Conservation (phyloP, 495 filamentous ascomycete genomes). For the Aspergillus asperescens region DNA sequence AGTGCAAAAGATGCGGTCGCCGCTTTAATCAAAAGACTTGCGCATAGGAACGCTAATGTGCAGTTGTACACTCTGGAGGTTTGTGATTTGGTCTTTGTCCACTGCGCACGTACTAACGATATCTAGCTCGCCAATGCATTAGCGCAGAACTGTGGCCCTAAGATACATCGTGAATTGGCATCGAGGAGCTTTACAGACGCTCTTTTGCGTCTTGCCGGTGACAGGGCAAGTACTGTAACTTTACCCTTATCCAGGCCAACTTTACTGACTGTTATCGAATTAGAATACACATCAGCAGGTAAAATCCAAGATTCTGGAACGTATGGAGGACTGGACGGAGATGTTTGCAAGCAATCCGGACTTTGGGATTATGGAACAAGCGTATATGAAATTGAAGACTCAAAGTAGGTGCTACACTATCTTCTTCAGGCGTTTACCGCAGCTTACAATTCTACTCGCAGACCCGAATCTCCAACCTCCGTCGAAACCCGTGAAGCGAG, state of each 20-base stretch:
- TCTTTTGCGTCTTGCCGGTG: slow-evolving; percentile 79
- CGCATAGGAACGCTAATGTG: slow-evolving; percentile 98
- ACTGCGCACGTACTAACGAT: background rate
- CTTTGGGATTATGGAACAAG: slow-evolving; percentile 95
- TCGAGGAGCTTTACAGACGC: slow-evolving; percentile 96
- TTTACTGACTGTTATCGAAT: background rate
- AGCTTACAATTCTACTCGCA: slow-evolving; percentile 20
- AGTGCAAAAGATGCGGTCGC: slow-evolving; percentile 88
- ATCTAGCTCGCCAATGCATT: slow-evolving; percentile 77
- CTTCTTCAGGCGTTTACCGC: background rate
- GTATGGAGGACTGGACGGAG: slow-evolving; percentile 92
- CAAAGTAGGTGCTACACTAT: slow-evolving; percentile 49
- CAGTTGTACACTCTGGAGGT: slow-evolving; percentile 97
- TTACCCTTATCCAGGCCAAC: background rate
- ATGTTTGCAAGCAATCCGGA: slow-evolving; percentile 90
- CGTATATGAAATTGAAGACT: slow-evolving; percentile 80
- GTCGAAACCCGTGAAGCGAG: slow-evolving; percentile 83
- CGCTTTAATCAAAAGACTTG: slow-evolving; percentile 90
- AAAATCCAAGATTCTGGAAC: slow-evolving; percentile 93
- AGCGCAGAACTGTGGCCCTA: slow-evolving; percentile 87
- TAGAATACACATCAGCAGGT: slow-evolving; percentile 93
- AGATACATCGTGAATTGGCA: slow-evolving; percentile 89
- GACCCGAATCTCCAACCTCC: slow-evolving; percentile 91
- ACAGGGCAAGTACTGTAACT: slow-evolving; percentile 50
- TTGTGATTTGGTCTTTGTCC: slow-evolving; percentile 13